Evolutionary conservation across 805 yeast species (phyloP).

Genomic region (Starmerella sirachaensis): DNA sequence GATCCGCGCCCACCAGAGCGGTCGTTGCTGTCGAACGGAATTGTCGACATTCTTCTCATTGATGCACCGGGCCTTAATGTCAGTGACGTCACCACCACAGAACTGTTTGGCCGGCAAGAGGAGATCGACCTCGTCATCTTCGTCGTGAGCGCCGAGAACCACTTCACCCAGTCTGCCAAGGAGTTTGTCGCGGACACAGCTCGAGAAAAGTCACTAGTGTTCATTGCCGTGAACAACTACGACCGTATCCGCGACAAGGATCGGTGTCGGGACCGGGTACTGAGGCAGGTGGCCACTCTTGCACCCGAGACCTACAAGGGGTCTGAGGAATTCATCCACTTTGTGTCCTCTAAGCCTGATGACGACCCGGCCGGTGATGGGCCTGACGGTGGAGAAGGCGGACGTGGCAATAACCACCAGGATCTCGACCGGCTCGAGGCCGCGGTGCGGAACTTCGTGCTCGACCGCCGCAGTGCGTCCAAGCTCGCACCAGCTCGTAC

Average conservation of each 20-base stretch:
- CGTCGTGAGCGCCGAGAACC: conserved; percentile 93
- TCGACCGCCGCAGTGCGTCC: conserved; percentile 80
- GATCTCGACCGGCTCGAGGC: conserved; percentile 72
- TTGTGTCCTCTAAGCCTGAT: conserved; percentile 33
- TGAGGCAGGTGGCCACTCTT: conserved; percentile 72
- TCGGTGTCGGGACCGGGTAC: conserved; percentile 60
- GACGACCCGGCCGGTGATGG: not conserved
- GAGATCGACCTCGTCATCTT: conserved; percentile 93
- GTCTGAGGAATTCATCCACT: conserved; percentile 84
- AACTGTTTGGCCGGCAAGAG: conserved; percentile 89
- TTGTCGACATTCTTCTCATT: conserved; percentile 79
- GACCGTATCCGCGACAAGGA: conserved; percentile 75
- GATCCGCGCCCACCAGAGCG: conserved; percentile 57
- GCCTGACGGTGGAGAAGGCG: conserved; percentile 25
- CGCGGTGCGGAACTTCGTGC: conserved; percentile 68
- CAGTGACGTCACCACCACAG: conserved; percentile 88
- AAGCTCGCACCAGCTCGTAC: conserved; percentile 87
- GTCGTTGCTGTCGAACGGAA: conserved; percentile 74
- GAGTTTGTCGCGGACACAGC: conserved; percentile 88
- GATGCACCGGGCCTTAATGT: conserved; percentile 96
- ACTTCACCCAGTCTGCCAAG: conserved; percentile 83
- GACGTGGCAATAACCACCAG: conserved; percentile 21
- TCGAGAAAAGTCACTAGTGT: conserved; percentile 78
- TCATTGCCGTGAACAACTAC: conserved; percentile 86
- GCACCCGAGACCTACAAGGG: conserved; percentile 89